phyloP scores from a whole-genome alignment of 1,139 yeast species.

The Nakaseomyces sp. region DNA sequence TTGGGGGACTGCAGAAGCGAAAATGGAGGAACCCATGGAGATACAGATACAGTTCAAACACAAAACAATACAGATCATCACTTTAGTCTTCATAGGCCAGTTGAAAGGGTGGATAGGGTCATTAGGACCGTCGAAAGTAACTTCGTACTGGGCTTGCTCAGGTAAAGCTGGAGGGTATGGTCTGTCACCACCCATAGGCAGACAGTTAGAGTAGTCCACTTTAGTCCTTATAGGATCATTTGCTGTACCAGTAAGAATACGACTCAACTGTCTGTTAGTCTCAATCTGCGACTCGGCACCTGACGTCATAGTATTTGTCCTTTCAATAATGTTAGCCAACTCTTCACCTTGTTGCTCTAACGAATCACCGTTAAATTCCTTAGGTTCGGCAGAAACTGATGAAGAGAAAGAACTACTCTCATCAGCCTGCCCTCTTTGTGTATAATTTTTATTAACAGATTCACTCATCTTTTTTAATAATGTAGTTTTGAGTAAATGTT shows the following conservation, averaged over 20 bases:
- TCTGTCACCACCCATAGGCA: constrained; percentile 51
- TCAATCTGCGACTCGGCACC: constrained; percentile 23
- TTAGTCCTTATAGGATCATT: constrained; percentile 20
- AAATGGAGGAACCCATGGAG: constrained; percentile 58
- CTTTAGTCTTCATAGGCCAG: constrained; percentile 41
- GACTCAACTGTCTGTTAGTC: constrained; percentile 24
- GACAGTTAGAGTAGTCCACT: constrained; percentile 33
- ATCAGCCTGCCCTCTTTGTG: neutral
- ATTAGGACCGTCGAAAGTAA: constrained; percentile 50
- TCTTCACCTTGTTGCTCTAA: constrained; percentile 4
- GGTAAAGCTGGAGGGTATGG: constrained; percentile 47
- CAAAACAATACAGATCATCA: constrained; percentile 35
- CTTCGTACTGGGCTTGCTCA: constrained; percentile 43
- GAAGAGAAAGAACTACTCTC: constrained; percentile 2
- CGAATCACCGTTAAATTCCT: constrained; percentile 6
- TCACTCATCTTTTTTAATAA: neutral
- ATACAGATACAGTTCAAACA: constrained; percentile 40
- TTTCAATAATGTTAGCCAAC: constrained; percentile 8
- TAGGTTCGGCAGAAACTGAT: constrained; percentile 3
- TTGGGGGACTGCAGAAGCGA: constrained; percentile 42
- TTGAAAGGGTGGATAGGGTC: constrained; percentile 59
- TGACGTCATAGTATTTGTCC: constrained; percentile 18
- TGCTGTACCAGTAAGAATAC: constrained; percentile 33
- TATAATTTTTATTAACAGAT: neutral
- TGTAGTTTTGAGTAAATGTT: too few species aligned